A percentile compares a stretch with the other conserved stretches of the same genome.
Evolutionary conservation across 1,284 basidiomycete species (phyloP).

Genomic region (Rhodotorula sp.): DNA sequence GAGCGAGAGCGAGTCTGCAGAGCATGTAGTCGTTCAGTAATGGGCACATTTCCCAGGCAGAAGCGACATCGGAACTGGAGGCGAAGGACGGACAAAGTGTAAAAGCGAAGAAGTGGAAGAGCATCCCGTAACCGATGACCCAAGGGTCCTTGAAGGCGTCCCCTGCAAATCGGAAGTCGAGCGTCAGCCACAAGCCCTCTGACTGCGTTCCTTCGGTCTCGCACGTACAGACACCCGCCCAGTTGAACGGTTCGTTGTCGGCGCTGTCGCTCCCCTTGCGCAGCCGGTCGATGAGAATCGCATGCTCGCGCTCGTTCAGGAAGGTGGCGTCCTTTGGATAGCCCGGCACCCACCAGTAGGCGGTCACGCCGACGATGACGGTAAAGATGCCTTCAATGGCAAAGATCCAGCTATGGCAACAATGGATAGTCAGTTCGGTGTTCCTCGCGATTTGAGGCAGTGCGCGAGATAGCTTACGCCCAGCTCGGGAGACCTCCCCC

Average conservation of each 20-base stretch:
- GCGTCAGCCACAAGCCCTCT: neutral
- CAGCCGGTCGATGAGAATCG: conserved; percentile 45
- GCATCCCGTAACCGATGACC: conserved; percentile 63
- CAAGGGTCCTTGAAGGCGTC: conserved; percentile 60
- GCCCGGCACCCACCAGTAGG: conserved; percentile 61
- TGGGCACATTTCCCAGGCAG: neutral
- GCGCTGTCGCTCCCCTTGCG: conserved; percentile 59
- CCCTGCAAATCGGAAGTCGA: neutral
- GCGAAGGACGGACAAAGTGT: conserved; percentile 41
- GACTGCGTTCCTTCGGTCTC: too few species aligned
- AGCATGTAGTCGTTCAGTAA: neutral
- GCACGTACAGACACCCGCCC: conserved; percentile 43
- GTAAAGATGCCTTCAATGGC: conserved; percentile 59
- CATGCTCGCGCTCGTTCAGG: conserved; percentile 23
- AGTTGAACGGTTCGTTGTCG: conserved; percentile 48
- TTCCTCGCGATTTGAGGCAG: too few species aligned
- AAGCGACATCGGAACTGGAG: too few species aligned
- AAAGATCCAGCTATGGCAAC: conserved; percentile 48
- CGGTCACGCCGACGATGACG: conserved; percentile 54
- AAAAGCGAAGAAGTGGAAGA: conserved; percentile 64
- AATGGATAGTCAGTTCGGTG: too few species aligned
- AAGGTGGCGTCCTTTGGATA: conserved; percentile 58
- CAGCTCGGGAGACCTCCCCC: conserved; percentile 9
- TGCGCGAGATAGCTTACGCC: neutral
- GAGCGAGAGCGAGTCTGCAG: conserved; percentile 19